Evolutionary conservation across 768 basidiomycete genomes (phyloP).

Genomic region (Termitomyces eurrhizus): DNA sequence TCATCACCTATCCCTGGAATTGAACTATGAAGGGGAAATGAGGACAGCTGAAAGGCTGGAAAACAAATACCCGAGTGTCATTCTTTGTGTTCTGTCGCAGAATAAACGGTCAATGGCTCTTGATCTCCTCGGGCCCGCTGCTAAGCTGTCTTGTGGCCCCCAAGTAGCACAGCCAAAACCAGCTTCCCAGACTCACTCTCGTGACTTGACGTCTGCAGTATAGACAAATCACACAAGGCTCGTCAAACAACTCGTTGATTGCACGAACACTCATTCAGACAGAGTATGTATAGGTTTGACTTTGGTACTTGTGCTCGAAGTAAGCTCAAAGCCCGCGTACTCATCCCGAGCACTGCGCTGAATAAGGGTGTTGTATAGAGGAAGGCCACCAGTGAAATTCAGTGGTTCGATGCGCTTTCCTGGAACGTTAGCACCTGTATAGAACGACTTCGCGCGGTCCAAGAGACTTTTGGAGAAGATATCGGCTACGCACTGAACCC

Average conservation of each 20-base stretch:
- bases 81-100: no score
- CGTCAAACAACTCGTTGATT: neutral
- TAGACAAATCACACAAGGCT: neutral
- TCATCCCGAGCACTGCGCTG: conserved; percentile 16
- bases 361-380: conserved; percentile 16
- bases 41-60: no score
- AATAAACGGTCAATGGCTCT: no score
- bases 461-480: conserved; percentile 13
- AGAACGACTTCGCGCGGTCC: conserved; percentile 22
- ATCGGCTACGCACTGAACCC: conserved; percentile 13
- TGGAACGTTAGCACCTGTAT: conserved; percentile 23
- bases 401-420: conserved; percentile 19
- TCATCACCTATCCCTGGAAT: no score
- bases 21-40: no score
- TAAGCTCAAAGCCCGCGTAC: conserved; percentile 13
- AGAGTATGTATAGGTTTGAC: neutral
- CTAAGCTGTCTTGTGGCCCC: no score
- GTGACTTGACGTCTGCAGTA: neutral
- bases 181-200: no score
- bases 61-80: no score
- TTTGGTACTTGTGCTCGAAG: neutral
- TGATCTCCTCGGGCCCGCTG: no score
- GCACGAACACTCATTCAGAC: neutral
- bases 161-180: no score
- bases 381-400: conserved; percentile 22